Base-by-base conservation (phyloP, 2,329 filamentous ascomycete genomes). In the Didymella segeticola region DNA sequence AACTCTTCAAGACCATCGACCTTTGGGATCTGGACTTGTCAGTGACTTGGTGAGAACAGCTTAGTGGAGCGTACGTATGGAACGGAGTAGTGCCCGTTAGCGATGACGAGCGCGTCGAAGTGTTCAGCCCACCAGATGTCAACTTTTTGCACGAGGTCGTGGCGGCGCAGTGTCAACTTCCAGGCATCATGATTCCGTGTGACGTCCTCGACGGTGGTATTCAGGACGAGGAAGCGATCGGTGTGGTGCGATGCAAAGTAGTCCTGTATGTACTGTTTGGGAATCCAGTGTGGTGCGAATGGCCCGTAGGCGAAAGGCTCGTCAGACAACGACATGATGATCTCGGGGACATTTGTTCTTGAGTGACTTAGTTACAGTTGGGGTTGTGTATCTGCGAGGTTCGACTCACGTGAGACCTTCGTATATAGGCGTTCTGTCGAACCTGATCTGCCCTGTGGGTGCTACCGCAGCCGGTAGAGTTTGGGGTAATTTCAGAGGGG, bases 281-380 rank as follows among this genome's bases (percentile, higher is more conserved):
- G 79, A 0, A 86, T 69, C 55, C 80, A 77, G 60, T 85, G 82
- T 0, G 83, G 83, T 11, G 78, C 79, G 60, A 85, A 85, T 0
- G 83, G 82, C 0, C 82, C 83, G 50, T 84, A 84, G 0, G 82
- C 71, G 57, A 85, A 85, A 0, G 74, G 74, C 1, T 70, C 39
- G 52, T 85, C 83, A 0, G 82, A 84, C 58, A 84, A 83, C 4
- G 74, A 78, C 82, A 84, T 85, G 19, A 81, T 82, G 27, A 84
- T 79, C 31, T 81, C 78, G 0, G 83, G 83, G 0, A 85, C 82
- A 42, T 85, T 85, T 1, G 83, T 85, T 1, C 82, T 77, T 12
- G 7, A 6, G 26, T 34, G 10, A 47, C 25, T 58, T 7, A 58
- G 52, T n/a, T 22, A n/a, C 14, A 2, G 17, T 31, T 10, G 3